Evolutionary conservation across 2,329 filamentous ascomycete species (phyloP), one percentile per base, ranked within the genome.

Genomic region (Calonectria pseudoreteaudii): DNA sequence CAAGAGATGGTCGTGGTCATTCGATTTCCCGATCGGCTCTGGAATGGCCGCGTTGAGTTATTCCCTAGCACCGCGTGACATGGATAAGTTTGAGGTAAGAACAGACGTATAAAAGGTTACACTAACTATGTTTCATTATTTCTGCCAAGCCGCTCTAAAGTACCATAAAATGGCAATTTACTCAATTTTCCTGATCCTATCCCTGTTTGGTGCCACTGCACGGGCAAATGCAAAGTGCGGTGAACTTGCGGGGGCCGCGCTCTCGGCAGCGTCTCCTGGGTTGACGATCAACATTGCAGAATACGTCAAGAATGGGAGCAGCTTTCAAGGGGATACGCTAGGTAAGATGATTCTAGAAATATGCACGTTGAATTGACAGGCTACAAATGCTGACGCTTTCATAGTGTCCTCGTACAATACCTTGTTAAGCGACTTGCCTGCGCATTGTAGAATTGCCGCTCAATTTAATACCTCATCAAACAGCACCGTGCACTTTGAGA

Each of bases 391-490:
- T 65, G 28, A 65, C 18, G 13, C 3, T 14, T 9, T 3, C 8
- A 14, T 23, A 65, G 28, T 65, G 14, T 65, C 60, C 8, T 49
- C 60, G 20, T 65, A 65, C 38, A 65, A 65, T 47, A 65, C 60
- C 26, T 34, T 65, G 28, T 5, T 65, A 20, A 47, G 38, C 20
- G 28, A 47, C 26, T 41, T 65, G 11, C 60, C 60, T 8, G 38
- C 60, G 8, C 41, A 65, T 14, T 65, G 60, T 34, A 31, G 60
- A 65, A 47, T 65, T 47, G 60, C 60, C 5, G 60, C 60, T 49
- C 38, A 65, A 16, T 64, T 64, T 44, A 64, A 64, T 44, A 64
- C 58, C 28, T 64, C 58, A 11, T 47, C 58, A 11, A 64, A 64
- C 7, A 64, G 60, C 28, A 65, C 60, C 8, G 36, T 65, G 0